phyloP scores from a whole-genome alignment of 1,139 yeast species.

The Kodamaea derodonti region DNA sequence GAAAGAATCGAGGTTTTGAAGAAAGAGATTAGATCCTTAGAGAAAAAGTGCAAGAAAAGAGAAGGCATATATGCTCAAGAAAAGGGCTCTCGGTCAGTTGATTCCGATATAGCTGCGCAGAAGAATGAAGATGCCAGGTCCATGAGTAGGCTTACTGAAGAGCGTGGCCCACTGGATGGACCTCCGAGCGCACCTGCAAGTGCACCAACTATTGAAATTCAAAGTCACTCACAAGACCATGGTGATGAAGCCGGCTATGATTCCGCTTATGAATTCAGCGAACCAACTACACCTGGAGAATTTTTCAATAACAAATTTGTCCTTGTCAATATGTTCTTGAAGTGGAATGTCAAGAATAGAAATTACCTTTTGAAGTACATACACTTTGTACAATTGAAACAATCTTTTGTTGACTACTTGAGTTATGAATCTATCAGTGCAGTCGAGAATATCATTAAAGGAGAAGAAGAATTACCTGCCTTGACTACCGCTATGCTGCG shows the following conservation, averaged over 20 bases:
- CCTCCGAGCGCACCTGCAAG: not conserved
- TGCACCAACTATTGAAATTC: not conserved
- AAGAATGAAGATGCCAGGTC: not conserved
- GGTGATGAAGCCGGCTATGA: slow-evolving; percentile 1
- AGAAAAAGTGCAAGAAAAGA: slow-evolving; percentile 1
- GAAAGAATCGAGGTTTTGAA: slow-evolving; percentile 23
- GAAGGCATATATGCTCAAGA: not conserved
- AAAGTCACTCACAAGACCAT: not conserved
- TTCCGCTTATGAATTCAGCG: slow-evolving; percentile 1
- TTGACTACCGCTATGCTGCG: not conserved
- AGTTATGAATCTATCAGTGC: slow-evolving; percentile 38
- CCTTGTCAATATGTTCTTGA: slow-evolving; percentile 37
- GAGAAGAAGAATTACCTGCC: slow-evolving; percentile 1
- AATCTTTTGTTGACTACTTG: slow-evolving; percentile 27
- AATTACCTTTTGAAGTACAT: slow-evolving; percentile 35
- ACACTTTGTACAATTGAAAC: slow-evolving; percentile 34
- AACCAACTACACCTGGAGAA: slow-evolving; percentile 12
- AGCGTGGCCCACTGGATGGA: not conserved
- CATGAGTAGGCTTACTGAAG: too few relatives aligned
- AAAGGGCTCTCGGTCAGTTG: not conserved
- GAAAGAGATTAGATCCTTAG: slow-evolving; percentile 17
- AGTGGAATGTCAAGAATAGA: slow-evolving; percentile 41
- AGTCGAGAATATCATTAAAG: slow-evolving; percentile 30
- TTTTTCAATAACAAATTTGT: slow-evolving; percentile 40
- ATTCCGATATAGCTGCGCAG: not conserved